Conservation (phyloP, 345 rosid genomes). For the Adansonia digitata region DNA sequence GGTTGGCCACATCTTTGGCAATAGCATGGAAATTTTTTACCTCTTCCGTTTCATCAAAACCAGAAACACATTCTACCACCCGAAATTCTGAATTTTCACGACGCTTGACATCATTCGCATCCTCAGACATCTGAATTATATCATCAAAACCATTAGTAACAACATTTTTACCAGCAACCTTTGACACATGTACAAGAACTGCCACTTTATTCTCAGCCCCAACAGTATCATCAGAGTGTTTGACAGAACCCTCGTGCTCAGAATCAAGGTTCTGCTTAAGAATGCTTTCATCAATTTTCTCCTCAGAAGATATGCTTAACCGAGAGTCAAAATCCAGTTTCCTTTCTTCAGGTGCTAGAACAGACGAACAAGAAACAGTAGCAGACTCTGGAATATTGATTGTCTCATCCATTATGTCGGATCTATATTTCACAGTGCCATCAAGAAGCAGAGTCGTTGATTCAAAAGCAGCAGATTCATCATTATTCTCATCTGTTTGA, state of each 20-base stretch:
- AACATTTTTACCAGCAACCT: not conserved
- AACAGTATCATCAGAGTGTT: not conserved
- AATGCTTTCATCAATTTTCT: slow-evolving; percentile 8
- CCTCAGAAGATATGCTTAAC: not conserved
- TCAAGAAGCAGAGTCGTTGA: not conserved
- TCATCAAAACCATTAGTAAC: not conserved
- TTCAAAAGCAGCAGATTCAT: slow-evolving; percentile 28
- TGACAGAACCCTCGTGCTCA: slow-evolving; percentile 6
- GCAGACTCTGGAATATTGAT: slow-evolving; percentile 1
- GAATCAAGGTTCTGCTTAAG: not conserved
- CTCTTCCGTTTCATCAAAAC: not conserved
- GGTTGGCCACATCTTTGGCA: slow-evolving; percentile 3
- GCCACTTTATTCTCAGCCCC: not conserved
- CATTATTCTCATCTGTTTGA: slow-evolving; percentile 11
- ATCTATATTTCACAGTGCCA: not conserved
- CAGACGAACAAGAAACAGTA: not conserved
- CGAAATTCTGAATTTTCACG: not conserved
- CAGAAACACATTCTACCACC: not conserved
- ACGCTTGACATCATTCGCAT: not conserved
- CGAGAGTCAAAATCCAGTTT: not conserved
- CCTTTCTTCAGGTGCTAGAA: not conserved
- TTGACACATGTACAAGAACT: not conserved
- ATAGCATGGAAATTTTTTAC: not conserved
- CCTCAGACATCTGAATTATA: not conserved
- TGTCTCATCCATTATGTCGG: not conserved